phyloP scores from a whole-genome alignment of 306 rosid genomes.

The Rosa rugosa region DNA sequence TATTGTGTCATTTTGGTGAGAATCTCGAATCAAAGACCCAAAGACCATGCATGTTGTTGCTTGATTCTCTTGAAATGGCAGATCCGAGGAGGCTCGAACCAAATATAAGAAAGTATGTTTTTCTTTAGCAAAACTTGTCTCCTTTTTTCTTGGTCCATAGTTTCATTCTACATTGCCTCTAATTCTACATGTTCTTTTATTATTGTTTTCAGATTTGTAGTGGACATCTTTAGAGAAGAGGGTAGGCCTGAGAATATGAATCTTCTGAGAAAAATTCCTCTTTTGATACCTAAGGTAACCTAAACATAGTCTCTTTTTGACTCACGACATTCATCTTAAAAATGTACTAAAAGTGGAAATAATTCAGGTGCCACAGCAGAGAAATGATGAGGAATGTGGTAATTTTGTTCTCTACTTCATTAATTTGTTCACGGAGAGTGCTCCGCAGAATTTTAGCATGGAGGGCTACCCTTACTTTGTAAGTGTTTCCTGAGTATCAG shows the following conservation, averaged over 20 bases:
- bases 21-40: constrained; percentile 39
- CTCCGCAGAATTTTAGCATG: constrained; percentile 59
- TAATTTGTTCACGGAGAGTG: constrained; percentile 51
- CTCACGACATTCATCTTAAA: not conserved
- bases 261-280: constrained; percentile 46
- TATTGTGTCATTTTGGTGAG: constrained; percentile 73
- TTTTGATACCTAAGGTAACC: constrained; percentile 59
- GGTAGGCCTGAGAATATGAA: constrained; percentile 44
- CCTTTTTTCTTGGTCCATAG: constrained; percentile 4
- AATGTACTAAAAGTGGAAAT: constrained; percentile 2
- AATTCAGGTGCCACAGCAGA: constrained; percentile 79
- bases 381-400: constrained; percentile 70
- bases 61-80: constrained; percentile 67
- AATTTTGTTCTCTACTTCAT: constrained; percentile 72
- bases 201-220: constrained; percentile 53
- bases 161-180: not conserved
- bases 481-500: constrained; percentile 26
- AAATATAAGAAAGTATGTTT: constrained; percentile 59
- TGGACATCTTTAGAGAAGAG: constrained; percentile 52
- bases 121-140: constrained; percentile 14
- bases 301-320: not conserved
- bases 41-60: constrained; percentile 68
- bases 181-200: not conserved
- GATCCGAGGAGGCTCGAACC: constrained; percentile 70
- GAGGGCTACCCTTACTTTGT: constrained; percentile 71